Evolutionary conservation across 495 filamentous ascomycete genomes (phyloP).

Genomic region (Lasiosphaeria hispida): DNA sequence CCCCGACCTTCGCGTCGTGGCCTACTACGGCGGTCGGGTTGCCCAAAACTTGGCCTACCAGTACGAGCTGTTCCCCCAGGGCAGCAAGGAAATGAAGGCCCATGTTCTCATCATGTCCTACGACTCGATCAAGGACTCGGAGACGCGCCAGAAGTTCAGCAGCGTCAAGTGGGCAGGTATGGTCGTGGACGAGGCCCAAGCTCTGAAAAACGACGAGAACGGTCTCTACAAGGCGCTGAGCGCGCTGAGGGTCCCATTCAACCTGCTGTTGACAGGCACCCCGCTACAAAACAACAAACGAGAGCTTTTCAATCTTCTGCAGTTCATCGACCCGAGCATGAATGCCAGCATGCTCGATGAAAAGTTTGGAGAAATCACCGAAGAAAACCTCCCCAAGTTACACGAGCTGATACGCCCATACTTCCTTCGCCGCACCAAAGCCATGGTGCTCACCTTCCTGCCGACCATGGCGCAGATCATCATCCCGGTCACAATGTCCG

Average conservation of each 20-base stretch:
- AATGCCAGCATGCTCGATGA: slow-evolving; percentile 71
- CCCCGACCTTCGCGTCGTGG: slow-evolving; percentile 79
- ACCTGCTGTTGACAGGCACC: slow-evolving; percentile 83
- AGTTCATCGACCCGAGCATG: slow-evolving; percentile 73
- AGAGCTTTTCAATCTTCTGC: slow-evolving; percentile 91
- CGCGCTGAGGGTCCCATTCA: slow-evolving; percentile 70
- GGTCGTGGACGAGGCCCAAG: slow-evolving; percentile 94
- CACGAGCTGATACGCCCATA: slow-evolving; percentile 85
- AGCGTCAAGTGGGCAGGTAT: slow-evolving; percentile 79
- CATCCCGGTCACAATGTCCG: slow-evolving; percentile 85
- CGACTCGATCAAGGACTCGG: slow-evolving; percentile 72
- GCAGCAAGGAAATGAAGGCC: slow-evolving; percentile 59
- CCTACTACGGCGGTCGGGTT: slow-evolving; percentile 76
- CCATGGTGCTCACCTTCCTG: slow-evolving; percentile 81
- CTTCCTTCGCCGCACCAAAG: slow-evolving; percentile 73
- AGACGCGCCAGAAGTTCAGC: slow-evolving; percentile 59
- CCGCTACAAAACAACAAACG: slow-evolving; percentile 93
- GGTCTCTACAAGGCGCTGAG: slow-evolving; percentile 72
- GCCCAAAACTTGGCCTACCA: slow-evolving; percentile 68
- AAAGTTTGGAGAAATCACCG: slow-evolving; percentile 69
- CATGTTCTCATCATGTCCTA: slow-evolving; percentile 96
- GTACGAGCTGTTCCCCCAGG: slow-evolving; percentile 77
- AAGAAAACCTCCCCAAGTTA: slow-evolving; percentile 74
- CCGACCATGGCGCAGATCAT: slow-evolving; percentile 94
- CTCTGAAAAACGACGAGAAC: slow-evolving; percentile 89